These are phyloP conservation scores for Trichoderma koningiopsis DNA, from an alignment of 2,329 filamentous ascomycete genomes.

Conservation along the genomic window DNA sequence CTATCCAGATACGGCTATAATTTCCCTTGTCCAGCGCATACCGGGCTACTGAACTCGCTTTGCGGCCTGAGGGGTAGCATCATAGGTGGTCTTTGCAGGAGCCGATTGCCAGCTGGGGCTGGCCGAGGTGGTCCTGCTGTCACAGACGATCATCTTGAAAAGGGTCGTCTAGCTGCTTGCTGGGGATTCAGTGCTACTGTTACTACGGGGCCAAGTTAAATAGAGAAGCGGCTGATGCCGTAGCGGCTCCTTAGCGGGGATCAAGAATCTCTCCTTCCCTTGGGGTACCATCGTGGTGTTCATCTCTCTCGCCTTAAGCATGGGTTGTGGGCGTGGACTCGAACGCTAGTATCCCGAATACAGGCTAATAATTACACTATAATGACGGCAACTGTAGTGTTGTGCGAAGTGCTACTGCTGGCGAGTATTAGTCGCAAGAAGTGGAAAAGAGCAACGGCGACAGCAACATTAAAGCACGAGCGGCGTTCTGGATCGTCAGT, in stretches of 20 bases:
- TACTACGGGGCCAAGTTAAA: neutral
- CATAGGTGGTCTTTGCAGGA: neutral
- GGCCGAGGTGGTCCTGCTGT: neutral
- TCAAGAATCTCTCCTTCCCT: neutral
- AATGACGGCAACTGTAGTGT: neutral
- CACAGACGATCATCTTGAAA: neutral
- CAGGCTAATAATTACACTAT: neutral
- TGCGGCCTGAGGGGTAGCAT: neutral
- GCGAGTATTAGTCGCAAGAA: neutral
- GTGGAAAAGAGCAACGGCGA: neutral
- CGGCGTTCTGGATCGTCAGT: neutral
- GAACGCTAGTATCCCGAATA: neutral
- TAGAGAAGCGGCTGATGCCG: conserved; percentile 19
- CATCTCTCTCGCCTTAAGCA: neutral
- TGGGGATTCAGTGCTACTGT: neutral
- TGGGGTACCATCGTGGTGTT: neutral
- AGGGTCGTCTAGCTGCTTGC: neutral
- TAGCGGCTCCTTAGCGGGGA: conserved; percentile 14
- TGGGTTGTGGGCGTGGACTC: neutral
- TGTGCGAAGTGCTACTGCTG: conserved; percentile 1
- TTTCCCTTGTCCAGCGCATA: neutral
- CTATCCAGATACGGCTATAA: neutral
- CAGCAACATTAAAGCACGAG: neutral
- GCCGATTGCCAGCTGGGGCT: neutral
- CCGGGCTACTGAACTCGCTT: too few relatives aligned